Evolutionary conservation across 2,329 filamentous ascomycete species (phyloP).

Genomic region (Alternaria sp.): DNA sequence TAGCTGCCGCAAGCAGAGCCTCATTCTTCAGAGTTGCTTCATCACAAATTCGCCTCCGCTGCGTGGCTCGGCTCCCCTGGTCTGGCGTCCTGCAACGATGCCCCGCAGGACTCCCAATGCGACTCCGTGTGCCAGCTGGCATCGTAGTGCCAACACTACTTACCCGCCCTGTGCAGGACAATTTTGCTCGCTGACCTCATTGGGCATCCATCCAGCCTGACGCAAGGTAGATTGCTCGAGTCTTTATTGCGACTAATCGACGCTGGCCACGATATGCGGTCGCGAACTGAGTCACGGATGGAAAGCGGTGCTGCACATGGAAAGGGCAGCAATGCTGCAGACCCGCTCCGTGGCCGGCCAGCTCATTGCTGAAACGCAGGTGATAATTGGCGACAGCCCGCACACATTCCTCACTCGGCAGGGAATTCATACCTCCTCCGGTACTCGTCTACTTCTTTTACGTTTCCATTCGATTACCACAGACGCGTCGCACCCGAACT

Average conservation of each 20-base stretch:
- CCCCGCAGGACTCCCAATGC: conserved; percentile 45
- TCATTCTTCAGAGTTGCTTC: conserved; percentile 31
- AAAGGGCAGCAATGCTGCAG: conserved; percentile 45
- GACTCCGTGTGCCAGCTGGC: conserved; percentile 45
- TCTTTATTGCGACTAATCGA: conserved; percentile 50
- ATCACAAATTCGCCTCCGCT: conserved; percentile 30
- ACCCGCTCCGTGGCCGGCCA: conserved; percentile 49
- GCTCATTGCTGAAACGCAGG: conserved; percentile 48
- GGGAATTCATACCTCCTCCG: conserved; percentile 48
- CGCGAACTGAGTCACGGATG: conserved; percentile 42
- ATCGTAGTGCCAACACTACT: conserved; percentile 46
- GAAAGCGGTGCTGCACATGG: conserved; percentile 46
- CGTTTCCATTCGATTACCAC: conserved; percentile 44
- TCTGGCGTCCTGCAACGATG: conserved; percentile 38
- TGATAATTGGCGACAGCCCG: conserved; percentile 50
- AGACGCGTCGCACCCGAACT: conserved; percentile 39
- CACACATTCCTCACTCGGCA: conserved; percentile 40
- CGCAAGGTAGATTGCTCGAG: conserved; percentile 50
- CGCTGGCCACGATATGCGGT: conserved; percentile 48
- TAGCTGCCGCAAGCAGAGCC: conserved; percentile 33
- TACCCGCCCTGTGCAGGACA: conserved; percentile 43
- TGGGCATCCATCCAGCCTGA: conserved; percentile 41
- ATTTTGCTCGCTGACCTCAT: conserved; percentile 46
- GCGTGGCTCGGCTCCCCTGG: conserved; percentile 34
- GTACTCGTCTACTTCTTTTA: conserved; percentile 37